Evolutionary conservation across 1,284 basidiomycete genomes (phyloP).

Genomic region (Heterobasidion occidentale): DNA sequence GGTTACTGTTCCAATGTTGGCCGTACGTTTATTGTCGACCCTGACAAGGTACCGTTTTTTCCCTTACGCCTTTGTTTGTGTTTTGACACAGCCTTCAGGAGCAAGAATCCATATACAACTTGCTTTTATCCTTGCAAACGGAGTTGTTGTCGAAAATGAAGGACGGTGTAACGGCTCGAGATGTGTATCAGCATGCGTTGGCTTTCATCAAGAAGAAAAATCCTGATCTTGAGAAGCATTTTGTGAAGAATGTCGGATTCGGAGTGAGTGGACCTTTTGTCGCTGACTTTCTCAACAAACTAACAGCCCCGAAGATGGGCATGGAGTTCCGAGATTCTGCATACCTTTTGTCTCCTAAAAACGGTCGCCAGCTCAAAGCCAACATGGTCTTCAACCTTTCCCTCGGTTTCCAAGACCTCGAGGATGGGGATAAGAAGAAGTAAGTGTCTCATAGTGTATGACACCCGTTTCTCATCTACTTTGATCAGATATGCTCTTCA

Average conservation of each 20-base stretch:
- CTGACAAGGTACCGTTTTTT: slow-evolving; percentile 58
- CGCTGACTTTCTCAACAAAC: neutral
- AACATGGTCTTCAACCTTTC: slow-evolving; percentile 86
- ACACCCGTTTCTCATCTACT: neutral
- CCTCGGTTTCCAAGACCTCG: slow-evolving; percentile 79
- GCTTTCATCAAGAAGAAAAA: slow-evolving; percentile 71
- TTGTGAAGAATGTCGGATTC: slow-evolving; percentile 90
- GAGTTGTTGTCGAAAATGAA: slow-evolving; percentile 75
- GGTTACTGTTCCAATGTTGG: slow-evolving; percentile 91
- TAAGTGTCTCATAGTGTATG: slow-evolving; percentile 24
- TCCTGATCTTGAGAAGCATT: slow-evolving; percentile 75
- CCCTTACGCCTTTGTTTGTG: neutral
- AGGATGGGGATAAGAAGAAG: slow-evolving; percentile 73
- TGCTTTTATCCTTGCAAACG: slow-evolving; percentile 73
- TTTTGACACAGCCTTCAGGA: slow-evolving; percentile 39
- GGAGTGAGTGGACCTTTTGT: slow-evolving; percentile 46
- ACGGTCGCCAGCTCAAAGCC: slow-evolving; percentile 58
- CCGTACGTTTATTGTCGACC: slow-evolving; percentile 92
- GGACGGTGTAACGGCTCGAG: slow-evolving; percentile 72
- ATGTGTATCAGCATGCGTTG: slow-evolving; percentile 77
- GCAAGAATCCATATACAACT: slow-evolving; percentile 82
- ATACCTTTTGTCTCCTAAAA: slow-evolving; percentile 81
- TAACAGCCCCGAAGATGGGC: slow-evolving; percentile 55
- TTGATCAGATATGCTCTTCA: slow-evolving; percentile 76
- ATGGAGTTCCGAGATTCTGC: slow-evolving; percentile 91